Evolutionary conservation across 176 grass and related monocot genomes (phyloP).

Genomic region (Juncus effusus): DNA sequence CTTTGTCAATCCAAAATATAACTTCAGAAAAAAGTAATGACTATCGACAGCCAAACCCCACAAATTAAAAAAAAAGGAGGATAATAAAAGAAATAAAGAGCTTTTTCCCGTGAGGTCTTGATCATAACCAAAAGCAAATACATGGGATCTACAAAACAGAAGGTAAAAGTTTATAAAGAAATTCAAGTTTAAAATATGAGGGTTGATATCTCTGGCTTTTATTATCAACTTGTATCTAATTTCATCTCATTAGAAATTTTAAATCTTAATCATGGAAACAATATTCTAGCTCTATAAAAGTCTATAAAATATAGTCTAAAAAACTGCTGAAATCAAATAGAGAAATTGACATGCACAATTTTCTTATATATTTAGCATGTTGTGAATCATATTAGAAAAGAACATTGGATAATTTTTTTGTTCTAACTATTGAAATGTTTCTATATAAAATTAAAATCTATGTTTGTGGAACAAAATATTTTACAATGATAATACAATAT

Average conservation of each 20-base stretch:
- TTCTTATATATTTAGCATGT: too few species aligned
- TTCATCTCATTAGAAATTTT: neutral
- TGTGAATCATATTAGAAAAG: too few species aligned
- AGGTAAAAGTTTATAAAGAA: conserved; percentile 5
- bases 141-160: conserved; percentile 1
- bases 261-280: neutral
- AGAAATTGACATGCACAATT: neutral
- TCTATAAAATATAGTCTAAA: neutral
- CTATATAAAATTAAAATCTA: too few species aligned
- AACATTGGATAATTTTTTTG: too few species aligned
- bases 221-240: neutral
- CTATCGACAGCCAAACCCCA: too few species aligned
- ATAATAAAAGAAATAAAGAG: too few species aligned
- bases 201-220: neutral
- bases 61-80: too few species aligned
- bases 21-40: too few species aligned
- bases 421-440: too few species aligned
- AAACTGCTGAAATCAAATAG: neutral
- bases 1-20: too few species aligned
- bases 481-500: too few species aligned
- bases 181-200: neutral
- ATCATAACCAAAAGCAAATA: conserved; percentile 48
- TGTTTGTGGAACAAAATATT: too few species aligned
- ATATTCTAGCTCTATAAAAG: neutral
- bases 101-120: conserved; percentile 6